Percentiles rank a stretch among this genome's conserved stretches.
Conservation (phyloP, 2,329 filamentous ascomycete species). For the Apiospora marii region DNA sequence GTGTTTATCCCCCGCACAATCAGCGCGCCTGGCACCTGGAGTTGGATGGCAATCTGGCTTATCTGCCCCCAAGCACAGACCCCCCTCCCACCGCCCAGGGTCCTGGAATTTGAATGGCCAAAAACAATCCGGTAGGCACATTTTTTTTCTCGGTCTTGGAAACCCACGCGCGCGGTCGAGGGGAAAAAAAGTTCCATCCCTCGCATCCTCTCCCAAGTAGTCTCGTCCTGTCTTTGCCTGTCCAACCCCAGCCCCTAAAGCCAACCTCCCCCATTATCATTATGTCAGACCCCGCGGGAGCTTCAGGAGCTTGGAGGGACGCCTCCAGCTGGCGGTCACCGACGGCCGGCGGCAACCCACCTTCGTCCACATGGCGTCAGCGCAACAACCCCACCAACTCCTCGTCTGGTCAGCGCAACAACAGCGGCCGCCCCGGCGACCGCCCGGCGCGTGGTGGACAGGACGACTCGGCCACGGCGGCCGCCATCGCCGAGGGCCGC, state of each 20-base stretch:
- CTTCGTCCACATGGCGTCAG: conserved; percentile 22
- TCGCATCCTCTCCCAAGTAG: conserved; percentile 16
- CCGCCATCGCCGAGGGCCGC: conserved; percentile 34
- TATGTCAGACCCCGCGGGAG: conserved; percentile 16
- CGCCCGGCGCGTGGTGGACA: neutral
- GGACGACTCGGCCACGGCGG: conserved; percentile 6
- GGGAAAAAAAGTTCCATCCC: conserved; percentile 12
- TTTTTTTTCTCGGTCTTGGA: neutral
- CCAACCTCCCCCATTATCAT: neutral
- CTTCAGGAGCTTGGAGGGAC: conserved; percentile 4
- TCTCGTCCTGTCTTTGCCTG: neutral
- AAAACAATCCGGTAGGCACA: neutral
- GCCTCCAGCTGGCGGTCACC: conserved; percentile 19
- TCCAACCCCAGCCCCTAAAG: neutral
- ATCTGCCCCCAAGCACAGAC: conserved; percentile 21
- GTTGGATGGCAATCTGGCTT: conserved; percentile 21
- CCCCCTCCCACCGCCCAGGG: conserved; percentile 8
- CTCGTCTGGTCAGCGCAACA: neutral
- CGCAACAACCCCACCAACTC: conserved; percentile 17
- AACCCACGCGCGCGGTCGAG: conserved; percentile 1
- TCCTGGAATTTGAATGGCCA: conserved; percentile 17
- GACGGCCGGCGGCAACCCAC: neutral
- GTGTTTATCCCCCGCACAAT: conserved; percentile 3
- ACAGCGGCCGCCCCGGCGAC: neutral
- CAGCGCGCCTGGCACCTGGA: neutral